Evolutionary conservation across 306 rosid genomes (phyloP).

Genomic region (Castanospermum australe): DNA sequence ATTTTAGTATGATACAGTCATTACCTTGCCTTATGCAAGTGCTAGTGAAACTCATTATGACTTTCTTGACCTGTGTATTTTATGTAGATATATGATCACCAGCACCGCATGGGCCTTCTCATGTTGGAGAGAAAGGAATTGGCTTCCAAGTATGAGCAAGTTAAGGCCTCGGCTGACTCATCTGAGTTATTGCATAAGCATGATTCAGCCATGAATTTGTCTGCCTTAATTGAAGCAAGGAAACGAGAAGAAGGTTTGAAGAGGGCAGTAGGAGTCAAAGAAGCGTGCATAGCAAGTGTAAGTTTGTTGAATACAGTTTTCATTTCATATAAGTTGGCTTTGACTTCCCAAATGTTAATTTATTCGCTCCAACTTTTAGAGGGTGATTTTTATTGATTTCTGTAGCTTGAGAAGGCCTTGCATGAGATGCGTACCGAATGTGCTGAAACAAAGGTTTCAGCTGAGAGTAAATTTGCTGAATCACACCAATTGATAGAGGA

Average conservation of each 20-base stretch:
- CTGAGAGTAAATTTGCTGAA: slow-evolving; percentile 56
- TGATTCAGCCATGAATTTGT: slow-evolving; percentile 48
- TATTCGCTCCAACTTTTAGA: not conserved
- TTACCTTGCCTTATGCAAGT: not conserved
- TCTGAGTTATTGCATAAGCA: slow-evolving; percentile 46
- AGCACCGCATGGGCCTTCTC: slow-evolving; percentile 71
- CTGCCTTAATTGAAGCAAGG: slow-evolving; percentile 51
- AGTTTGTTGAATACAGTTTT: slow-evolving; percentile 22
- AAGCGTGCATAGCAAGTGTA: slow-evolving; percentile 66
- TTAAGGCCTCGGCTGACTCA: slow-evolving; percentile 48
- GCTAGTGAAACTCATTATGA: not conserved
- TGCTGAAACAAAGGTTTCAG: slow-evolving; percentile 73
- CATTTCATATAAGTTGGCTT: not conserved
- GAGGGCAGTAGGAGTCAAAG: slow-evolving; percentile 56
- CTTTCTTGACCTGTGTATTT: slow-evolving; percentile 7
- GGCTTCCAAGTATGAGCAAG: slow-evolving; percentile 44
- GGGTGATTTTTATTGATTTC: not conserved
- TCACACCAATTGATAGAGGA: slow-evolving; percentile 49
- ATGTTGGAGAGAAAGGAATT: slow-evolving; percentile 57
- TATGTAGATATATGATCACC: slow-evolving; percentile 57
- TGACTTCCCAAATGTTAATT: not conserved
- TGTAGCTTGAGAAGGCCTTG: slow-evolving; percentile 69
- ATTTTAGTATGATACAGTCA: not conserved
- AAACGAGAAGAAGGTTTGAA: slow-evolving; percentile 60
- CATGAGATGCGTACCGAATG: slow-evolving; percentile 65